A percentile compares a stretch with the other conserved stretches of the same genome.
Evolutionary conservation across 2,329 filamentous ascomycete genomes (phyloP).

Genomic region (Colletotrichum salicis): DNA sequence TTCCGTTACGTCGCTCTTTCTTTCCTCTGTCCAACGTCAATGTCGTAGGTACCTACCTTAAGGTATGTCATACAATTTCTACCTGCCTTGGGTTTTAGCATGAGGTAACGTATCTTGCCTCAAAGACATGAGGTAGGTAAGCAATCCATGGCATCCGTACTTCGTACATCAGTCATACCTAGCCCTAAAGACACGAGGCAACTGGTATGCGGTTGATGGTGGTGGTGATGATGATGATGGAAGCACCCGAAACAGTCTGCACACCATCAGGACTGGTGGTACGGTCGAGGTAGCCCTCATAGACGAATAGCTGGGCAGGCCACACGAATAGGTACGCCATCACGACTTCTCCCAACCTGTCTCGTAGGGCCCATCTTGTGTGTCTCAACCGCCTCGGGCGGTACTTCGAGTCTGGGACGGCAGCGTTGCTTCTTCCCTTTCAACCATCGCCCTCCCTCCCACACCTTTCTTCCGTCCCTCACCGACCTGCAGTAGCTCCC

Average conservation of each 20-base stretch:
- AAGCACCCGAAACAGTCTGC: conserved; percentile 43
- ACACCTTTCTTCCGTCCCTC: conserved; percentile 8
- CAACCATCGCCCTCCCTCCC: conserved; percentile 5
- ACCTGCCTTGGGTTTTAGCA: too few relatives aligned
- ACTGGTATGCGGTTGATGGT: conserved; percentile 51
- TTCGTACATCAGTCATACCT: neutral
- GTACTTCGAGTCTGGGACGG: conserved; percentile 20
- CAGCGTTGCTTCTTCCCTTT: conserved; percentile 25
- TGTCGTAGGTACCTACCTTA: neutral
- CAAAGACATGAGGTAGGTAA: neutral
- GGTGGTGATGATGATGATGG: conserved; percentile 57
- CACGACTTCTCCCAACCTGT: conserved; percentile 15
- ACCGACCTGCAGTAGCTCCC: conserved; percentile 20
- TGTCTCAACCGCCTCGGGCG: conserved; percentile 11
- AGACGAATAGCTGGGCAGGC: neutral
- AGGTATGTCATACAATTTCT: too few relatives aligned
- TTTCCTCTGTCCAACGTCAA: neutral
- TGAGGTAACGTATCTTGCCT: too few relatives aligned
- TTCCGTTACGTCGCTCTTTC: conserved; percentile 13
- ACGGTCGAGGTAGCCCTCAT: neutral
- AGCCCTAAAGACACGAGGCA: neutral
- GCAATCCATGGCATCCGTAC: neutral
- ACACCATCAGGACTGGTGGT: neutral
- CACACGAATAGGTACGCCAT: conserved; percentile 1
- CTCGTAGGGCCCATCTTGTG: neutral